These are phyloP conservation scores for Cercospora sp. DNA, from an alignment of 2,329 filamentous ascomycete genomes.

Conservation along the genomic window DNA sequence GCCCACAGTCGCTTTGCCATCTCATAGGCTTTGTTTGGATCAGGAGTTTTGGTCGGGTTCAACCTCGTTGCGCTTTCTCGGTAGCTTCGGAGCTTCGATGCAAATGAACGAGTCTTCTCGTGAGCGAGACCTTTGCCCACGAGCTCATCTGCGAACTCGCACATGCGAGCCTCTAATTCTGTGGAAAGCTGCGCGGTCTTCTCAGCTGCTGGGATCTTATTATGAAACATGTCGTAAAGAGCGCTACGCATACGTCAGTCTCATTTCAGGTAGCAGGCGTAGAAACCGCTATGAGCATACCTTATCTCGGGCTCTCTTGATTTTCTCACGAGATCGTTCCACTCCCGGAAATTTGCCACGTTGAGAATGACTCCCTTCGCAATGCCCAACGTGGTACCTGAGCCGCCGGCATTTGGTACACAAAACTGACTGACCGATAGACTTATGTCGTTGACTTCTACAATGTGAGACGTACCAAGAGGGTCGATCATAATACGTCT, in stretches of 20 bases:
- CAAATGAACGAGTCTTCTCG: conserved; percentile 1
- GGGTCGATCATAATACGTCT: neutral
- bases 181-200: neutral
- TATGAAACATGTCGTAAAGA: neutral
- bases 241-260: neutral
- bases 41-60: neutral
- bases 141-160: neutral
- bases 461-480: conserved; percentile 1
- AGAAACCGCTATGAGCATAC: neutral
- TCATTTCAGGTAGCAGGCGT: too few species aligned
- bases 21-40: neutral
- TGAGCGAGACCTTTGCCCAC: neutral
- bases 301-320: conserved; percentile 5
- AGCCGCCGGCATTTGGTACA: neutral
- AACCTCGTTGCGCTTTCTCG: neutral
- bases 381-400: neutral
- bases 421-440: conserved; percentile 4
- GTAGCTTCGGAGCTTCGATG: neutral
- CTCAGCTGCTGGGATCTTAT: neutral
- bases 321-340: neutral
- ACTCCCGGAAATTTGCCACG: neutral
- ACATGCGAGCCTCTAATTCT: conserved; percentile 2
- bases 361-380: neutral
- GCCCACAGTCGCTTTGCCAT: neutral
- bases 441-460: neutral